Conservation (phyloP, 2,329 filamentous ascomycete species). For the Didymella sp. region DNA sequence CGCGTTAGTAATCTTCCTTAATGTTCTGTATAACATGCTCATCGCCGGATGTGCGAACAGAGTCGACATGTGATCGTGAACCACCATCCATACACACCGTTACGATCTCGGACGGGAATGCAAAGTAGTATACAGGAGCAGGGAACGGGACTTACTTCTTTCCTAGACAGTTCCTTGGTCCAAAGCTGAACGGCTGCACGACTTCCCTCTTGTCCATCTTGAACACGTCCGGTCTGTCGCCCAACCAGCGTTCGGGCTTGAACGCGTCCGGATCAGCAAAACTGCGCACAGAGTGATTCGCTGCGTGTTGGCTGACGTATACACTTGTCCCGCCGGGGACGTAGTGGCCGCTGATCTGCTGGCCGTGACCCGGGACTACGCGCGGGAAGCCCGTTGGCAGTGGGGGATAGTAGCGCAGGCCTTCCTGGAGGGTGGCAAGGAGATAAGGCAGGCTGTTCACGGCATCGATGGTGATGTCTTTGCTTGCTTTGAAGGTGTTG, state of each 20-base stretch:
- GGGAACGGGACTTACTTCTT: slow-evolving; percentile 40
- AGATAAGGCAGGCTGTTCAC: slow-evolving; percentile 39
- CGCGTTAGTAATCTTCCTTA: slow-evolving; percentile 20
- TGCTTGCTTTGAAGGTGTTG: slow-evolving; percentile 23
- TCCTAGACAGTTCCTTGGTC: slow-evolving; percentile 39
- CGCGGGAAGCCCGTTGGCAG: slow-evolving; percentile 42
- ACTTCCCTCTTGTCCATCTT: slow-evolving; percentile 41
- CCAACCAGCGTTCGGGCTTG: slow-evolving; percentile 50
- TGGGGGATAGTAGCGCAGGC: slow-evolving; percentile 38
- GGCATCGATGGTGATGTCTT: slow-evolving; percentile 36
- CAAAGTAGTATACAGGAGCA: no score
- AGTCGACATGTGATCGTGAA: no score
- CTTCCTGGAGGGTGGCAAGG: slow-evolving; percentile 38
- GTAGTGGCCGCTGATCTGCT: slow-evolving; percentile 35
- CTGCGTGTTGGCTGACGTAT: slow-evolving; percentile 41
- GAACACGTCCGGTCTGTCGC: slow-evolving; percentile 31
- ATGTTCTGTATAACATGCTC: no score
- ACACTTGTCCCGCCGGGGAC: slow-evolving; percentile 37
- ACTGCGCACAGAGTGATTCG: slow-evolving; percentile 41
- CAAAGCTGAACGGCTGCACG: slow-evolving; percentile 40
- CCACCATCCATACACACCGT: no score
- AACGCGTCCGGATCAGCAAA: slow-evolving; percentile 35
- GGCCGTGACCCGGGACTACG: slow-evolving; percentile 33
- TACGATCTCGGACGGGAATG: neutral
- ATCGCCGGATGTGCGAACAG: no score